Evolutionary conservation across 2,329 filamentous ascomycete genomes (phyloP), one percentile per base, ranked within the genome.

Genomic region (Amphichorda felina): DNA sequence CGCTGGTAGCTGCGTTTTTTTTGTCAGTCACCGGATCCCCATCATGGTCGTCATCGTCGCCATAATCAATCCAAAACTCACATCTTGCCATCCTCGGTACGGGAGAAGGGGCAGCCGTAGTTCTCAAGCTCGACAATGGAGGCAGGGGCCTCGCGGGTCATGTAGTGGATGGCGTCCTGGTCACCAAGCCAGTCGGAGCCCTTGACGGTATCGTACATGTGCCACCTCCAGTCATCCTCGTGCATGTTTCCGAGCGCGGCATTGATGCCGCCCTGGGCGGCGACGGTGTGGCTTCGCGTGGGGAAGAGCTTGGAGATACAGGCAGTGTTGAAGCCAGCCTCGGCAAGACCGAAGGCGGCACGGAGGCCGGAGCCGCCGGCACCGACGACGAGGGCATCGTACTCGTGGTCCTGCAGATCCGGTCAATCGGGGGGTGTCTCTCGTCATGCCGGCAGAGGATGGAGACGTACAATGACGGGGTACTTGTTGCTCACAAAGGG

Each of bases 161-260:
- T 95, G 70, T 95, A 95, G 66, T 95, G 88, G 56, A 95, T 95
- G 45, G 88, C 88, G 58, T 95, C 88, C 64, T 95, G 88, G 62
- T 95, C 88, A 61, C 88, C 88, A 35, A 95, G 76, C 88, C 88
- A 95, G 70, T 95, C 88, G 46, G 85, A 94, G 46, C 88, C 88
- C 72, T 95, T 95, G 57, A 95, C 88, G 30, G 88, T 95, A 61
- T 95, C 88, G 70, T 95, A 95, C 88, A 95, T 95, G 67, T 95
- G 88, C 88, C 88, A 95, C 70, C 87, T 79, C 88, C 88, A 95
- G 67, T 95, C 87, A 54, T 95, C 88, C 69, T 89, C 77, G 72
- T 94, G 87, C 88, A 95, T 95, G 68, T 94, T 94, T 55, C 84
- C 84, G 38, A 91, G 71, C 35, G 84, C 84, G 38, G 84, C 84